Evolutionary conservation across 768 basidiomycete species (phyloP).

Genomic region (Cantharellus anzutake): DNA sequence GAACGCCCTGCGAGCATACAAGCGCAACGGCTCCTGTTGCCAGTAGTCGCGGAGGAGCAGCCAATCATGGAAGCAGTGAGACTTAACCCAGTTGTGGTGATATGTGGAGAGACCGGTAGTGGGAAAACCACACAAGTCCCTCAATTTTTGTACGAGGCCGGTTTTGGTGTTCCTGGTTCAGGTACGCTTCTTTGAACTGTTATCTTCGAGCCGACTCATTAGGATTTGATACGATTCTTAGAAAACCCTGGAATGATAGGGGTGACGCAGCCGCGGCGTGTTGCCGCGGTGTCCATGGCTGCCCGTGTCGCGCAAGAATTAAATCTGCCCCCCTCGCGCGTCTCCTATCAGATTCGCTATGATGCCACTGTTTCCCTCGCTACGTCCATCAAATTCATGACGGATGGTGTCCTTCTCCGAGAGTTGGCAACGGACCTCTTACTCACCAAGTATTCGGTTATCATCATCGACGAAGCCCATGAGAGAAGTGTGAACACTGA

Average conservation of each 20-base stretch:
- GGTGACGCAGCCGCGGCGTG: slow-evolving; percentile 90
- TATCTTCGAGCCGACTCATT: not conserved
- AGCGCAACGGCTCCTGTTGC: slow-evolving; percentile 58
- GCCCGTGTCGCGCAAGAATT: slow-evolving; percentile 83
- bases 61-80: slow-evolving; percentile 82
- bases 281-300: slow-evolving; percentile 94
- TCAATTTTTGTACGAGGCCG: slow-evolving; percentile 94
- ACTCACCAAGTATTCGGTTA: slow-evolving; percentile 82
- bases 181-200: slow-evolving; percentile 28
- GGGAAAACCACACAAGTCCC: slow-evolving; percentile 98
- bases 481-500: slow-evolving; percentile 98
- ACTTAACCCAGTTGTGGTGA: slow-evolving; percentile 69
- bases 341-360: slow-evolving; percentile 96
- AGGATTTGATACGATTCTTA: slow-evolving; percentile 16
- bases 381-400: slow-evolving; percentile 98
- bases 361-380: slow-evolving; percentile 79
- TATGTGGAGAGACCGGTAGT: slow-evolving; percentile 91
- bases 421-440: slow-evolving; percentile 86
- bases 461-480: slow-evolving; percentile 96
- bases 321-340: slow-evolving; percentile 57
- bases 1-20: slow-evolving; percentile 50
- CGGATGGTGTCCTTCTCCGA: slow-evolving; percentile 87
- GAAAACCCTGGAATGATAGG: slow-evolving; percentile 98
- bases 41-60: slow-evolving; percentile 87
- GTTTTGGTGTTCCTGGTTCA: slow-evolving; percentile 68